Percentiles rank a stretch among this genome's conserved stretches.
Evolutionary conservation across 2,329 filamentous ascomycete species (phyloP).

Genomic region (Fusarium sp.): DNA sequence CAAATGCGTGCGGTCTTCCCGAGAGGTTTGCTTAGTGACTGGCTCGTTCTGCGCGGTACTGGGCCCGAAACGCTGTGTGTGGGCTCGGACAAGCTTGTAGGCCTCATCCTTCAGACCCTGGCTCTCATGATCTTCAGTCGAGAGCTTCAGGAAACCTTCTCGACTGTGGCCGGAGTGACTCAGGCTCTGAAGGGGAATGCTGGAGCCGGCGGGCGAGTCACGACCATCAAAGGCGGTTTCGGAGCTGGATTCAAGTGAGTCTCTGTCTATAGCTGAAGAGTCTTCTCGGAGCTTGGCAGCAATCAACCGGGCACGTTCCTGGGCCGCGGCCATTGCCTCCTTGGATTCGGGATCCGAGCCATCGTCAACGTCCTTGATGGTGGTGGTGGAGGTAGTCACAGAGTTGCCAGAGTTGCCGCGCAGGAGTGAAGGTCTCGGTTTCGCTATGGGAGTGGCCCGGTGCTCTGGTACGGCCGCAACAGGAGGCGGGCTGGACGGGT

Average conservation of each 20-base stretch:
- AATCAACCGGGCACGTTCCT: slow-evolving; percentile 60
- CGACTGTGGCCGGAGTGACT: slow-evolving; percentile 24
- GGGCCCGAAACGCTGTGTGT: slow-evolving; percentile 52
- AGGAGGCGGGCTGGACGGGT: slow-evolving; percentile 29
- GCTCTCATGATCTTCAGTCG: slow-evolving; percentile 23
- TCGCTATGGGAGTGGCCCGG: slow-evolving; percentile 37
- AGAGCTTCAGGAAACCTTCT: slow-evolving; percentile 41
- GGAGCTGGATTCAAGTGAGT: slow-evolving; percentile 58
- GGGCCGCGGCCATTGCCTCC: slow-evolving; percentile 56
- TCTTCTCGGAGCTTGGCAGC: slow-evolving; percentile 58
- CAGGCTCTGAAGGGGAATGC: slow-evolving; percentile 55
- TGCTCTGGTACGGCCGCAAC: slow-evolving; percentile 29
- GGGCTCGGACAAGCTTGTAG: slow-evolving; percentile 61
- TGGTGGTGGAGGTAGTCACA: too few relatives aligned
- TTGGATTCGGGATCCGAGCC: slow-evolving; percentile 54
- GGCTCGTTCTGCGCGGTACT: slow-evolving; percentile 21
- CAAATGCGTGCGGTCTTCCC: slow-evolving; percentile 40
- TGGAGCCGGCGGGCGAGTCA: slow-evolving; percentile 43
- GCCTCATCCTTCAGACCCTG: slow-evolving; percentile 53
- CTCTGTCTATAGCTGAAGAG: slow-evolving; percentile 53
- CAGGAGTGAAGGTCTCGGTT: slow-evolving; percentile 60
- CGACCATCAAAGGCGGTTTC: slow-evolving; percentile 50
- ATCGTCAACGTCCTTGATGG: slow-evolving; percentile 44
- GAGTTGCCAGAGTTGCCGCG: slow-evolving; percentile 60
- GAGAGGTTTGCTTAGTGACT: slow-evolving; percentile 28